Base-by-base conservation (phyloP, 1,139 yeast species). In the Protomyces lactucae-debilis region DNA sequence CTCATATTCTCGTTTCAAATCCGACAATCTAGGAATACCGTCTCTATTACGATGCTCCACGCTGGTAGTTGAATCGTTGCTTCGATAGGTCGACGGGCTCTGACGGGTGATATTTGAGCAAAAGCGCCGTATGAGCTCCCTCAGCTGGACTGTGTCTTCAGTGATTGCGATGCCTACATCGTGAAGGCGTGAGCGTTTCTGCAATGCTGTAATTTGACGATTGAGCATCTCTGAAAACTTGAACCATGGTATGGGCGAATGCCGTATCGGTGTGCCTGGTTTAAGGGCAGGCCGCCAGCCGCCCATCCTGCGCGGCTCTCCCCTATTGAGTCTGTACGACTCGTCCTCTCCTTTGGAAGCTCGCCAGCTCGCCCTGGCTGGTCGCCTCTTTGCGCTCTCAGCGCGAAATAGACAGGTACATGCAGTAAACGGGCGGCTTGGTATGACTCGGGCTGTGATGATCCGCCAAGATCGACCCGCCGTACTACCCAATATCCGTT, bases 171-270 rank as follows among this genome's bases (percentile, higher is more conserved):
- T 9, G 14, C 43, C 39, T 3, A 52, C 14, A 12, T 52, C 57
- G 28, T 28, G 35, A 39, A 59, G 54, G 3, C 52, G 40, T 12
- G 63, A 52, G 14, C 52, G 45, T 25, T 52, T 9, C 36, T 52
- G 52, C 14, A 59, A 43, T 12, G 28, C 39, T 25, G 39, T 32
- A 28, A 59, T 36, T 9, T 57, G 55, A 21, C 43, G 28, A 9
- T 36, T 52, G 3, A 59, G 45, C 52, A 59, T 25, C 9, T 52
- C 57, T 23, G 43, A 48, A 21, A 59, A 59, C 43, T 59, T 59
- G 57, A 45, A 59, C 45, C 40, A 59, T 16, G 63, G 63, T 48
- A 59, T 32, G 14, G 48, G 48, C 5, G 16, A 9, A 18, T 43
- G 48, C 12, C 23, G 48, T 6, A 18, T 4, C 48, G 43, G 43